Evolutionary conservation across 2,329 filamentous ascomycete species (phyloP), one percentile per base, ranked within the genome.

Genomic region (Hymenoscyphus fraxineus): DNA sequence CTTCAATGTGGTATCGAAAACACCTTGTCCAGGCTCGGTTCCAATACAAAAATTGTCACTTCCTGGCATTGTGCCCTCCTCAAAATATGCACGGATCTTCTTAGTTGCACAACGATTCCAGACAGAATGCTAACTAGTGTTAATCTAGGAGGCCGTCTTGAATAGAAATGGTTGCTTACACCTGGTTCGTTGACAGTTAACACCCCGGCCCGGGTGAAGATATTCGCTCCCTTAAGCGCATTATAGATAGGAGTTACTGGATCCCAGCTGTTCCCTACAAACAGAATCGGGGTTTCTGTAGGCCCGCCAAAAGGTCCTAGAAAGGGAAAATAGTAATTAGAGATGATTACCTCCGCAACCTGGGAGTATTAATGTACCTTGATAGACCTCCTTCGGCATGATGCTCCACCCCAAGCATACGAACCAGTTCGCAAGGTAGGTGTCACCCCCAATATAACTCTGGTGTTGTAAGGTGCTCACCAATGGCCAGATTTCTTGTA

Each of bases 111-210:
- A 80, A 54, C 9, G 12, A 54, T 70, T 6, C 35, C 66, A 58
- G 5, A 73, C 74, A 1, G 72, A 71, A 0, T 67, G 65, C 4
- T 75, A 10, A 54, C 12, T n/a, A 22, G 9, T n/a, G n/a, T 57
- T 57, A 38, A 10, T 57, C 9, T 35, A 71, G 16, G 76, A 59
- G 0, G 74, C 73, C 59, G 81, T 78, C 82, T 60, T 13, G 0
- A 9, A 73, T 79, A 73, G 0, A 12, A 73, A 51, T 3, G 44
- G 19, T n/a, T 22, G 22, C 79, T 74, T 75, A 81, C 80, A n/a
- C 81, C 82, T 47, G 80, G 82, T 1, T 78, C 78, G 57, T 82
- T 80, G 67, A 82, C 80, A n/a, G 78, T 76, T n/a, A 83, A 70
- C 13, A 83, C 73, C 0, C 77, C 76, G 0, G 80, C 81, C 22